Base-by-base conservation (phyloP, 192 early-diverging fungal genomes). In the Umbelopsis sp. region DNA sequence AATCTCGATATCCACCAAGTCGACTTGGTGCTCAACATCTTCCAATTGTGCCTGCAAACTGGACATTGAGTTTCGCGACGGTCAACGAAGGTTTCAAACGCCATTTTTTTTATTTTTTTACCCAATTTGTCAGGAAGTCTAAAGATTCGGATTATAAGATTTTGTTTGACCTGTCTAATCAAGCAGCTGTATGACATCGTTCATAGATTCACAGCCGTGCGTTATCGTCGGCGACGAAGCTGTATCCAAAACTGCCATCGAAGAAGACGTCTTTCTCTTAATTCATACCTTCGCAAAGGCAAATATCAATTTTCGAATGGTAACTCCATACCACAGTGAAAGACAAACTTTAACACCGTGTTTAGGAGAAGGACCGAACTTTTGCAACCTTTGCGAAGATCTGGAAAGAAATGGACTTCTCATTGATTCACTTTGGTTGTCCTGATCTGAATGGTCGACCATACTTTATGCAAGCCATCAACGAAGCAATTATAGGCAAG, bases 371-470 rank as follows among this genome's bases (percentile, higher is more conserved):
- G 16, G 8, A 5, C 22, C 55, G 16, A 15, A 13, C 21, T 64
- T 83, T 84, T 68, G 68, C 68, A 47, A 70, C 81, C 33, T 86
- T 86, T 44, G 74, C 70, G 12, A 69, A 81, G n/a, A 74, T 85
- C 22, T 87, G 85, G 85, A 81, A 78, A 67, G 74, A 77, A 49
- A 75, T 77, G 7, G 79, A 85, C 70, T 87, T 87, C 77, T 83
- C 83, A 45, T 78, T 85, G 35, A 80, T 87, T 15, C 85, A 87
- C 61, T 87, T 87, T 75, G 85, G 81, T 21, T 83, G 83, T 44
- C 79, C 85, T 12, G 85, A 87, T 46, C 85, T 83, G 74, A 75
- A 82, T 67, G 82, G 83, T 52, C 80, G 85, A 18, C 74, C 80
- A 51, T 74, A 79, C 71, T 85, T 87, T 73, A 84, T 87, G 83